Evolutionary conservation across 2,329 filamentous ascomycete species (phyloP).

Genomic region (Ceratocystis cubensis): DNA sequence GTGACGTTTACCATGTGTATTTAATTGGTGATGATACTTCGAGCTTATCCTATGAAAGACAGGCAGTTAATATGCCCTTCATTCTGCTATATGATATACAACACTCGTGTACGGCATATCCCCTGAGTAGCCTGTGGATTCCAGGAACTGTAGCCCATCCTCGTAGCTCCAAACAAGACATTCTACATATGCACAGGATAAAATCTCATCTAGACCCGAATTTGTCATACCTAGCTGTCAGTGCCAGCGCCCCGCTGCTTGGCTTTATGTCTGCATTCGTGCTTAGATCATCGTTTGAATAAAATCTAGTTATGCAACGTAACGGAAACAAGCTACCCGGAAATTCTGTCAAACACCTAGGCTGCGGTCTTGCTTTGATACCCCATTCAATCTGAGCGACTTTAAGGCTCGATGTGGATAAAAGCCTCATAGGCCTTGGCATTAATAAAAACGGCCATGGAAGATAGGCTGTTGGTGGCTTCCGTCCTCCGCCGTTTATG

Average conservation of each 20-base stretch:
- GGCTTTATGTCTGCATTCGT: neutral
- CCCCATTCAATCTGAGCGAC: too few relatives aligned
- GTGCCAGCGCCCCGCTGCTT: neutral
- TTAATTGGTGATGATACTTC: too few relatives aligned
- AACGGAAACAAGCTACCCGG: neutral
- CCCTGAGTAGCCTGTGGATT: too few relatives aligned
- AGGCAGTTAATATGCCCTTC: too few relatives aligned
- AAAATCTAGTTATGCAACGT: neutral
- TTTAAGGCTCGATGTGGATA: too few relatives aligned
- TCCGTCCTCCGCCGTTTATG: neutral
- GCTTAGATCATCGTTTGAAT: neutral
- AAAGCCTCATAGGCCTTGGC: neutral
- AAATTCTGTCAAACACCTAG: too few relatives aligned
- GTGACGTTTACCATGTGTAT: too few relatives aligned
- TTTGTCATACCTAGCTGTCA: neutral
- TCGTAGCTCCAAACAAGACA: neutral
- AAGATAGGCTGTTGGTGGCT: neutral
- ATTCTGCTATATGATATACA: too few relatives aligned
- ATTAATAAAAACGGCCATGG: neutral
- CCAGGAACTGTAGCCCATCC: neutral
- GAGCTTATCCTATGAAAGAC: too few relatives aligned
- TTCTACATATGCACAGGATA: neutral
- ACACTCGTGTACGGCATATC: too few relatives aligned
- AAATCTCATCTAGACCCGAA: neutral
- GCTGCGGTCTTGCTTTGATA: too few relatives aligned